Evolutionary conservation across 2,329 filamentous ascomycete species (phyloP).

Genomic region (Sporothrix schenckii): DNA sequence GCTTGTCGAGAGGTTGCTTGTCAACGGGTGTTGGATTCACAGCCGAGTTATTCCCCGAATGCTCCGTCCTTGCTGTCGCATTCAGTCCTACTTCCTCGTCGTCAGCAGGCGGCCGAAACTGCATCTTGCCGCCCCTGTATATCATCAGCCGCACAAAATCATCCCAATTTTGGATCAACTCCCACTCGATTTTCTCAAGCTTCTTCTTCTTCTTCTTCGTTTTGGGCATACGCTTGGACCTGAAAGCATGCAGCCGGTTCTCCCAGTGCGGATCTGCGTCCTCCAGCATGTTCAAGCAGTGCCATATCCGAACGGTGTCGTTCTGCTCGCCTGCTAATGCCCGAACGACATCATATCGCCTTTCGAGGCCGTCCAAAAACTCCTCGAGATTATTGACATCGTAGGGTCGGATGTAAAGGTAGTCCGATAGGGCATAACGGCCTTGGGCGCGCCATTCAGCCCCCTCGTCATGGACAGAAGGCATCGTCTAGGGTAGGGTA

Average conservation of each 20-base stretch:
- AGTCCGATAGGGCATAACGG: background rate
- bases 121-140: background rate
- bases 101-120: background rate
- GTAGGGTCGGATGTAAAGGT: background rate
- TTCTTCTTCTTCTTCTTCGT: background rate
- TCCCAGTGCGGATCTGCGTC: constrained; percentile 19
- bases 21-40: background rate
- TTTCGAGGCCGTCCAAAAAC: background rate
- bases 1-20: background rate
- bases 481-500: background rate
- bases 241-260: background rate
- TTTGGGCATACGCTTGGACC: background rate
- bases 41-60: background rate
- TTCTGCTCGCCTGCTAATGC: background rate
- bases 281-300: constrained; percentile 20
- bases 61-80: background rate
- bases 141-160: background rate
- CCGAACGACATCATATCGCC: background rate
- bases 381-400: background rate
- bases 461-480: background rate
- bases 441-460: background rate
- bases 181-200: background rate
- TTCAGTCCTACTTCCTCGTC: background rate
- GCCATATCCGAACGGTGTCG: constrained; percentile 10
- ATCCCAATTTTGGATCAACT: background rate